phyloP scores from a whole-genome alignment of 441 rosid genomes.

The Croton laevigatus region DNA sequence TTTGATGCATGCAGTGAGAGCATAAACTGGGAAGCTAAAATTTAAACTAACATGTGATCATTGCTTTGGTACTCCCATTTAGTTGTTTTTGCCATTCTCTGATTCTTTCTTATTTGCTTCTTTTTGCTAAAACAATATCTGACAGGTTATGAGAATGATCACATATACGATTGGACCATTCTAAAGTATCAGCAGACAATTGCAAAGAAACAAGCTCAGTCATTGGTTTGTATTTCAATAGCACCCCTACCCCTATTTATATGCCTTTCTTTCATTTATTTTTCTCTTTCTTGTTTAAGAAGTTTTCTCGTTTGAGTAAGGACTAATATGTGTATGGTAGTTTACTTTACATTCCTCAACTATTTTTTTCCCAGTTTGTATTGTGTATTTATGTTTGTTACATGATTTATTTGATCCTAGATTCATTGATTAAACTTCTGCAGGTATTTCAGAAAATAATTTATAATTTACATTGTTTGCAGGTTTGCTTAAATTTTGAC shows the following conservation, averaged over 20 bases:
- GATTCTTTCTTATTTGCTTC: not conserved
- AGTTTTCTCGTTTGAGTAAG: not conserved
- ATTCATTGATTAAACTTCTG: not conserved
- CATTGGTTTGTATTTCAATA: constrained; percentile 29
- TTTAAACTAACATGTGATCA: not conserved
- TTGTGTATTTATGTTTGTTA: not conserved
- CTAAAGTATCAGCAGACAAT: constrained; percentile 75
- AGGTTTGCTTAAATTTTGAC: not conserved
- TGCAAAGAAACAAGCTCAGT: constrained; percentile 42
- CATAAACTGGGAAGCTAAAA: not conserved
- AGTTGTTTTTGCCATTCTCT: not conserved
- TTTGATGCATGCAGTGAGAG: not conserved
- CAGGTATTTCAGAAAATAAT: not conserved
- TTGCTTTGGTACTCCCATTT: not conserved
- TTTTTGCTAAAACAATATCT: not conserved
- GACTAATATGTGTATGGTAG: not conserved
- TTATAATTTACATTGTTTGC: constrained; percentile 1
- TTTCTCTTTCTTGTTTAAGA: not conserved
- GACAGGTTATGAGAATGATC: constrained; percentile 60
- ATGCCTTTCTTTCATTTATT: not conserved
- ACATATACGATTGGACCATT: constrained; percentile 81
- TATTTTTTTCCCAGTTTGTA: not conserved
- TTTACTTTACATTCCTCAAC: not conserved
- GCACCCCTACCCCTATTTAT: not conserved
- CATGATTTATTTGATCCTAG: not conserved